Conservation (phyloP, 148 eudicot species). For the Tetragonia tetragonoides region DNA sequence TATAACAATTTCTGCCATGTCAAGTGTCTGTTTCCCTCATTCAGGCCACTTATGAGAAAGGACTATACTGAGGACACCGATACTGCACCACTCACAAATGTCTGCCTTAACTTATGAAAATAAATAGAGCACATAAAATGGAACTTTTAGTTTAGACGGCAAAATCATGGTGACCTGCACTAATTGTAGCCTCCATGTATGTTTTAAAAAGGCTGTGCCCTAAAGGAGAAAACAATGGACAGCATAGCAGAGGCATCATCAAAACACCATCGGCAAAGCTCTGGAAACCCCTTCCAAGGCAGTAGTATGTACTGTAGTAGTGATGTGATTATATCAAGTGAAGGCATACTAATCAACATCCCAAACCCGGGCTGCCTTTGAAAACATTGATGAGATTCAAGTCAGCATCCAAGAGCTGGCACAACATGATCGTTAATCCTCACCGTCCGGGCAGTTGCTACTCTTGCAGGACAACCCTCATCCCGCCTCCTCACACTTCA, state of each 20-base stretch:
- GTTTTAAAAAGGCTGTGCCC: not conserved
- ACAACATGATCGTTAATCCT: too few species aligned
- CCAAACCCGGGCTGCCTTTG: too few species aligned
- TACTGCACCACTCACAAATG: constrained; percentile 65
- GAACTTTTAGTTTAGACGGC: not conserved
- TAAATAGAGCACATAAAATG: constrained; percentile 11
- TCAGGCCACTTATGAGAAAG: constrained; percentile 63
- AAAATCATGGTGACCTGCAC: not conserved
- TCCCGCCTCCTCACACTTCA: too few species aligned
- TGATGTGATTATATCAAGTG: too few species aligned
- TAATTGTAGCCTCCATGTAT: not conserved
- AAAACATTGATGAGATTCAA: too few species aligned
- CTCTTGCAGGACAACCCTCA: too few species aligned
- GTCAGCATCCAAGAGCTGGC: too few species aligned
- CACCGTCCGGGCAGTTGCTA: too few species aligned
- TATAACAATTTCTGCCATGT: constrained; percentile 86
- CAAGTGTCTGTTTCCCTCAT: constrained; percentile 65
- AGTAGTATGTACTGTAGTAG: too few species aligned
- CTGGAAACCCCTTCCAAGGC: too few species aligned
- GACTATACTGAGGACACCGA: constrained; percentile 63
- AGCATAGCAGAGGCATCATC: constrained; percentile 34
- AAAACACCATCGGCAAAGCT: too few species aligned
- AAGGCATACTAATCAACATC: too few species aligned
- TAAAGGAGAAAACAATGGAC: constrained; percentile 4
- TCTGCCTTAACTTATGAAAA: constrained; percentile 57